These are phyloP conservation scores for Chaetomium tenue DNA, from an alignment of 495 filamentous ascomycete species.

Conservation along the genomic window DNA sequence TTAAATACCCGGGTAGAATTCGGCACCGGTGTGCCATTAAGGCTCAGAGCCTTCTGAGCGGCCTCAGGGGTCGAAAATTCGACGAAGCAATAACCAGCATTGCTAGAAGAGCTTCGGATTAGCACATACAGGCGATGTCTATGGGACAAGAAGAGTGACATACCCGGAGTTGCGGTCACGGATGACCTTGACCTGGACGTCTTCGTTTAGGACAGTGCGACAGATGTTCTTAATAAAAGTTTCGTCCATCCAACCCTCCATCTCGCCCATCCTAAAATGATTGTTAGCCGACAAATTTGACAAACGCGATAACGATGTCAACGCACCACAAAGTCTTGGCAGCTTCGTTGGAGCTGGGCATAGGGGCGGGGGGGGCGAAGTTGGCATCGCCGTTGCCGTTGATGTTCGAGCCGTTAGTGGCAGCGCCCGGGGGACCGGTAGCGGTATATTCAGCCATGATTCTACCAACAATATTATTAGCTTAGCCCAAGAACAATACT, in stretches of 20 bases:
- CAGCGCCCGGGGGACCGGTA: slow-evolving; percentile 28
- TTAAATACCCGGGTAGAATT: slow-evolving; percentile 96
- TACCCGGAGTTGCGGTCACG: slow-evolving; percentile 99
- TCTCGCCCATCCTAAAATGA: slow-evolving; percentile 89
- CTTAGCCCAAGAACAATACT: neutral
- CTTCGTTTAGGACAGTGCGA: slow-evolving; percentile 78
- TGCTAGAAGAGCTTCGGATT: slow-evolving; percentile 53
- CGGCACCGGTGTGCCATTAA: slow-evolving; percentile 89
- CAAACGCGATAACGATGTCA: neutral
- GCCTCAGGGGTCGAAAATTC: slow-evolving; percentile 84
- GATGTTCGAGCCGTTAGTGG: slow-evolving; percentile 30
- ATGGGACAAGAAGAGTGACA: slow-evolving; percentile 40
- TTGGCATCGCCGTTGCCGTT: slow-evolving; percentile 31
- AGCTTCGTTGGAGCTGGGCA: slow-evolving; percentile 30
- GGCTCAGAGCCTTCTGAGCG: slow-evolving; percentile 80
- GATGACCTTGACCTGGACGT: slow-evolving; percentile 99
- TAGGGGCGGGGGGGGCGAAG: slow-evolving; percentile 21
- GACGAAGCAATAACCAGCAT: slow-evolving; percentile 98
- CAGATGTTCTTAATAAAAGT: slow-evolving; percentile 95
- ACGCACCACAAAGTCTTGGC: slow-evolving; percentile 49
- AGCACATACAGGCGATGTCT: too few species aligned
- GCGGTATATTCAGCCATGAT: slow-evolving; percentile 35
- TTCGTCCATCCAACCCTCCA: slow-evolving; percentile 99
- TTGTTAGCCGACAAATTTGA: neutral
- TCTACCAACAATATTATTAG: neutral